phyloP scores from a whole-genome alignment of 257 asterid species.

The Ilex aquifolium region DNA sequence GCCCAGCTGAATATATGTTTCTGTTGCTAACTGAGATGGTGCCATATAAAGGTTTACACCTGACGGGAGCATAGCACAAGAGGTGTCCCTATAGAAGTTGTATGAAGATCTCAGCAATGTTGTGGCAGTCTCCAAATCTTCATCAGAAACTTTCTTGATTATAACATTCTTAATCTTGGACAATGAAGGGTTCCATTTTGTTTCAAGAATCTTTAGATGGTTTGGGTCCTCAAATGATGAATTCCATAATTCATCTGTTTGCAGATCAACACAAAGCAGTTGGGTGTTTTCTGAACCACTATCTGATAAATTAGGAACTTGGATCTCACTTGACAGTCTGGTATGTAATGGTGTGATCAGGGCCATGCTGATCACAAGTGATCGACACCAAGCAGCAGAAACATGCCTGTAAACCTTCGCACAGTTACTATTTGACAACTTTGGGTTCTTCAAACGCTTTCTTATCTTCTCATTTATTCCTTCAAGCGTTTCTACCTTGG shows the following conservation, averaged over 20 bases:
- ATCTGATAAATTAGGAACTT: slow-evolving; percentile 35
- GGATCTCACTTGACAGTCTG: slow-evolving; percentile 56
- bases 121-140: slow-evolving; percentile 85
- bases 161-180: slow-evolving; percentile 80
- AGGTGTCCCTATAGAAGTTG: slow-evolving; percentile 88
- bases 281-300: slow-evolving; percentile 56
- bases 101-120: slow-evolving; percentile 75
- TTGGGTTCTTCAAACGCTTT: slow-evolving; percentile 94
- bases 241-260: slow-evolving; percentile 82
- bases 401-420: slow-evolving; percentile 79
- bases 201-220: slow-evolving; percentile 70
- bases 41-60: slow-evolving; percentile 88
- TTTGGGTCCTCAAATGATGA: slow-evolving; percentile 68
- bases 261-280: slow-evolving; percentile 83
- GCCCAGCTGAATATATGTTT: slow-evolving; percentile 88
- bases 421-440: slow-evolving; percentile 67
- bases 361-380: slow-evolving; percentile 95
- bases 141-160: slow-evolving; percentile 80
- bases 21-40: slow-evolving; percentile 88
- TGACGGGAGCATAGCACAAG: slow-evolving; percentile 92
- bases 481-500: slow-evolving; percentile 86
- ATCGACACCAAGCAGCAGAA: slow-evolving; percentile 96
- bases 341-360: slow-evolving; percentile 82
- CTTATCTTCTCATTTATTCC: slow-evolving; percentile 91
- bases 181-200: slow-evolving; percentile 75